Evolutionary conservation across 1,139 yeast species (phyloP).

Genomic region (Pichia sp.): DNA sequence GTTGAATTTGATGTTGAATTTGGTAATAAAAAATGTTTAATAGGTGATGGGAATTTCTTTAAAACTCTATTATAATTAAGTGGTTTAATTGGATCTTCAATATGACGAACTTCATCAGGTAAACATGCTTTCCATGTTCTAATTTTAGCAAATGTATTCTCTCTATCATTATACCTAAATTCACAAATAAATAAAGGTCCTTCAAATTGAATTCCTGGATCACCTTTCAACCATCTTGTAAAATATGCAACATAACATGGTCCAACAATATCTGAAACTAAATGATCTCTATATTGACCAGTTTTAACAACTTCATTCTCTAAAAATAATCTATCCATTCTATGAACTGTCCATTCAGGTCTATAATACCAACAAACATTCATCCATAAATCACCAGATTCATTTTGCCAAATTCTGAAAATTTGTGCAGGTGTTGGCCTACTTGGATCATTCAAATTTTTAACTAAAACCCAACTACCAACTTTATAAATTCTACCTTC

Average conservation of each 20-base stretch:
- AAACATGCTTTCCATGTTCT: constrained; percentile 98
- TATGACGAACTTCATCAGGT: constrained; percentile 90
- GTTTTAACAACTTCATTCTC: constrained; percentile 94
- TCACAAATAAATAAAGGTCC: constrained; percentile 93
- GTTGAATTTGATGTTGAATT: constrained; percentile 67
- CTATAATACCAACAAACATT: constrained; percentile 97
- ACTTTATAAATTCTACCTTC: constrained; percentile 71
- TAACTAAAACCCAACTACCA: constrained; percentile 92
- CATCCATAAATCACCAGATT: constrained; percentile 71
- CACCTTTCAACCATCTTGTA: constrained; percentile 91
- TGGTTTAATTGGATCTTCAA: constrained; percentile 74
- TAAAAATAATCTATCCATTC: constrained; percentile 80
- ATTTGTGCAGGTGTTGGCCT: constrained; percentile 93
- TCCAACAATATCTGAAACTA: constrained; percentile 79
- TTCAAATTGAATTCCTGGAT: constrained; percentile 72
- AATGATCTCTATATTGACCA: constrained; percentile 93
- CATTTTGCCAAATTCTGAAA: constrained; percentile 81
- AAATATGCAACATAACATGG: constrained; percentile 93
- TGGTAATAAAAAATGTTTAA: constrained; percentile 65
- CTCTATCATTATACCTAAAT: constrained; percentile 85
- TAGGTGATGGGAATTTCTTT: constrained; percentile 75
- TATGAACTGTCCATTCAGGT: constrained; percentile 95
- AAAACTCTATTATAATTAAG: constrained; percentile 54
- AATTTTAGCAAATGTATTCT: constrained; percentile 84
- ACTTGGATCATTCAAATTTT: constrained; percentile 77